phyloP scores from a whole-genome alignment of 2,329 filamentous ascomycete species.

The Ascochyta pisi region DNA sequence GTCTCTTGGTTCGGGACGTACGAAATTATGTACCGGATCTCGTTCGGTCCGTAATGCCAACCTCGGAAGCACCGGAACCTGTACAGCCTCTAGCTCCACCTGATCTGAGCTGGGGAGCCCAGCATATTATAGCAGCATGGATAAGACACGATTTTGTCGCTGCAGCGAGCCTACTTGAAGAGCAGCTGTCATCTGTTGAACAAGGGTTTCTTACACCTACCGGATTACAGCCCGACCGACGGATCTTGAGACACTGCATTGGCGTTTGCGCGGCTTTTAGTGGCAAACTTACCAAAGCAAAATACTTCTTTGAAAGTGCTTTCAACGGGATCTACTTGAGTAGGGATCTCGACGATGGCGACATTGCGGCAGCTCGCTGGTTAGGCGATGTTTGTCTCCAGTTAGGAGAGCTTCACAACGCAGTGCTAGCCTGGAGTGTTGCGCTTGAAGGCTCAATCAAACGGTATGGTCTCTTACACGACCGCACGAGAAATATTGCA shows the following conservation, averaged over 20 bases:
- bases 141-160: conserved; percentile 24
- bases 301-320: conserved; percentile 37
- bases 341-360: conserved; percentile 37
- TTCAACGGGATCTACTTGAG: conserved; percentile 33
- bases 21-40: not conserved
- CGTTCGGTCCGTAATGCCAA: not conserved
- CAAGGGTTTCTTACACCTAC: conserved; percentile 27
- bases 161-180: conserved; percentile 30
- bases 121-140: conserved; percentile 3
- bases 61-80: conserved; percentile 3
- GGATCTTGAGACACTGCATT: conserved; percentile 37
- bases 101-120: not conserved
- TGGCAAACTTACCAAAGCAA: conserved; percentile 39
- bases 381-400: conserved; percentile 43
- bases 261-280: conserved; percentile 36
- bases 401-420: conserved; percentile 36
- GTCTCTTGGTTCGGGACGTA: not conserved
- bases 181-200: conserved; percentile 36
- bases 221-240: conserved; percentile 33
- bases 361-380: conserved; percentile 44
- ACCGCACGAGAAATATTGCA: conserved; percentile 23
- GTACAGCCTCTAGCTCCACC: not conserved
- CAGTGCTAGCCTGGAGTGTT: conserved; percentile 39
- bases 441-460: conserved; percentile 33
- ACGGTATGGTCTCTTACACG: conserved; percentile 24